Base-by-base conservation (phyloP, 1,284 basidiomycete species). In the Meripilus lineatus region DNA sequence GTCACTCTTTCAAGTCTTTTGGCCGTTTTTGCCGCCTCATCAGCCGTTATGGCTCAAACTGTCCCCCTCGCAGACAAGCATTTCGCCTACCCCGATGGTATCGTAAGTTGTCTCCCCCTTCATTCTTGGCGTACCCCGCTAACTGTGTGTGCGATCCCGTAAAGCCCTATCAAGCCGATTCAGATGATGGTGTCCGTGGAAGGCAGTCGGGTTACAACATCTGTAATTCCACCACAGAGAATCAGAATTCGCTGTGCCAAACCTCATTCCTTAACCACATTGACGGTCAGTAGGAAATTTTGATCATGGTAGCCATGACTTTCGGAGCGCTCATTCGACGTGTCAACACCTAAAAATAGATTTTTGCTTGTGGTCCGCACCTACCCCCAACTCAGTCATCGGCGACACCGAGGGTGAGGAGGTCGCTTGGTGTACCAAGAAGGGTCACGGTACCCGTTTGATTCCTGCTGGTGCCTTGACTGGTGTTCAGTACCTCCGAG, bases 391-490 rank as follows among this genome's bases (percentile, higher is more conserved):
- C 48, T 66, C 71, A 24, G 66, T 68, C n/a, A 78, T 89, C 44
- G 83, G 73, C 20, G 70, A 84, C 51, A 73, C 75, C 3, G 87
- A 89, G 62, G 76, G 70, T 30, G 69, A 79, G 58, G 81, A 77
- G 50, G 80, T 89, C 15, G 79, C 83, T 0, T 89, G 77, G 77
- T 90, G 86, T 68, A 84, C 83, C 28, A 81, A 78, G 58, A 70
- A 74, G 40, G 78, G 80, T 14, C 74, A 72, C 45, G 84, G 85
- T 6, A 69, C 81, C 1, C 81, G 85, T 39, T 59, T 75, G 23
- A 83, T 89, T 20, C 81, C 81, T 35, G 63, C 71, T 14, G 79
- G 79, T 18, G 68, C 82, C 5, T 66, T 89, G 48, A 67, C 70
- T 24, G 84, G 81, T 50, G 72, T 84, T 2, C 83, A 87, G 58